These are phyloP conservation scores for Pyrus pyrifolia DNA, from an alignment of 306 rosid genomes.

Conservation along the genomic window DNA sequence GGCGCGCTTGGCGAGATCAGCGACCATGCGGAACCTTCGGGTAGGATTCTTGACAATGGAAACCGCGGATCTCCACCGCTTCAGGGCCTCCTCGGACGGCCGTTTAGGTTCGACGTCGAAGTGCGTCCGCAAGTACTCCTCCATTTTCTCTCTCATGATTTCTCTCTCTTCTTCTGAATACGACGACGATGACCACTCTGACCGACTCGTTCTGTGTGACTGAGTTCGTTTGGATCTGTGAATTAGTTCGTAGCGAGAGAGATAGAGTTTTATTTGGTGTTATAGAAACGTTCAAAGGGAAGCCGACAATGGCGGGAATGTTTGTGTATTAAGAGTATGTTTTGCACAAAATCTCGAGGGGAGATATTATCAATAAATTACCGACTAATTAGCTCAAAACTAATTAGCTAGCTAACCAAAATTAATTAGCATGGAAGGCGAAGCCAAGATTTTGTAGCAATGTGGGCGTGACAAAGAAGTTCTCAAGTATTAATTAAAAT, in stretches of 20 bases:
- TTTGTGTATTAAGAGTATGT: neutral
- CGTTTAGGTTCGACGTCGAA: slow-evolving; percentile 56
- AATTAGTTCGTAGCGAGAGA: neutral
- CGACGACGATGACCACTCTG: neutral
- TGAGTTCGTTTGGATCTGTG: neutral
- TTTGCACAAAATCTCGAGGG: neutral
- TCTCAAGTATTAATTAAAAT: too few species aligned
- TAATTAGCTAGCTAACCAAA: too few species aligned
- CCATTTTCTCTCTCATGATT: slow-evolving; percentile 54
- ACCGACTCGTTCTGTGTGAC: neutral
- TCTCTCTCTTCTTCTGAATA: neutral
- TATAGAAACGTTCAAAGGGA: slow-evolving; percentile 5
- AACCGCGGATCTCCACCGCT: slow-evolving; percentile 84
- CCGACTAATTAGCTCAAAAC: too few species aligned
- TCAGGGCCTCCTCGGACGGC: slow-evolving; percentile 48
- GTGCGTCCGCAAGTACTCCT: slow-evolving; percentile 62
- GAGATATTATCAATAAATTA: too few species aligned
- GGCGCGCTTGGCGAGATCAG: slow-evolving; percentile 83
- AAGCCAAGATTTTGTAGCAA: too few species aligned
- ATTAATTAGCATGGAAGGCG: too few species aligned
- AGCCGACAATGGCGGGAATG: slow-evolving; percentile 12
- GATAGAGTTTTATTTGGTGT: neutral
- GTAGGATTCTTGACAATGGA: slow-evolving; percentile 80
- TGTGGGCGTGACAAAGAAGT: too few species aligned
- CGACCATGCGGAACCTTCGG: slow-evolving; percentile 87